Base-by-base conservation (phyloP, 1,284 basidiomycete genomes). In the Ceratobasidium sp. region DNA sequence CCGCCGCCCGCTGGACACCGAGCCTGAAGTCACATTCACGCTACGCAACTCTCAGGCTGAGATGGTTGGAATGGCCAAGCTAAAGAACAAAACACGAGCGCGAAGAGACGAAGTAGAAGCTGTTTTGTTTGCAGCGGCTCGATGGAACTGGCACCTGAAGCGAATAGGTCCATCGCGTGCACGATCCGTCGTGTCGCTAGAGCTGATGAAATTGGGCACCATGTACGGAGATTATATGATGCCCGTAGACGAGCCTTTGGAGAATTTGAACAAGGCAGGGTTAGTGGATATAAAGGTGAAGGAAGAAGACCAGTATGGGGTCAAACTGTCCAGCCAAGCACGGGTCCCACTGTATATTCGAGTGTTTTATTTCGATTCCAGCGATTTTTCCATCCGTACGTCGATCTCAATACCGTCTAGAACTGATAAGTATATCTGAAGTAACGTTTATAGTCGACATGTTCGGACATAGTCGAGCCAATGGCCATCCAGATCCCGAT, bases 281-380 rank as follows among this genome's bases (percentile, higher is more conserved):
- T 83, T 83, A 56, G 85, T 85, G 42, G 81, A 87, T 59, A 81
- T 87, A 42, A 80, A 84, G 56, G 84, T 85, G 73, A 81, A 83
- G 65, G 80, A 80, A 69, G 82, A 84, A 48, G 79, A 84, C 52
- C 82, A 85, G 33, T 88, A 87, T 78, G 81, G 83, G n/a, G 82
- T 88, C 73, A 83, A 85, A 50, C 79, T 88, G 48, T 83, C 84
- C 79, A 88, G 88, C 76, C 80, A 83, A 70, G 83, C 87, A 7
- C 84, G 85, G 80, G 80, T 79, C 67, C 86, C 87, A 79, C 84
- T 89, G 54, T 88, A 87, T 85, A 85, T 88, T 26, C 87, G 86
- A 79, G 84, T 88, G 52, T 87, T 87, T 3, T 87, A 86, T 82
- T 87, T 88, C 85, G 86, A 88, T 78, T 83, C 84, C 6, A 85